phyloP scores from a whole-genome alignment of 306 rosid species.

The Quercus robur region DNA sequence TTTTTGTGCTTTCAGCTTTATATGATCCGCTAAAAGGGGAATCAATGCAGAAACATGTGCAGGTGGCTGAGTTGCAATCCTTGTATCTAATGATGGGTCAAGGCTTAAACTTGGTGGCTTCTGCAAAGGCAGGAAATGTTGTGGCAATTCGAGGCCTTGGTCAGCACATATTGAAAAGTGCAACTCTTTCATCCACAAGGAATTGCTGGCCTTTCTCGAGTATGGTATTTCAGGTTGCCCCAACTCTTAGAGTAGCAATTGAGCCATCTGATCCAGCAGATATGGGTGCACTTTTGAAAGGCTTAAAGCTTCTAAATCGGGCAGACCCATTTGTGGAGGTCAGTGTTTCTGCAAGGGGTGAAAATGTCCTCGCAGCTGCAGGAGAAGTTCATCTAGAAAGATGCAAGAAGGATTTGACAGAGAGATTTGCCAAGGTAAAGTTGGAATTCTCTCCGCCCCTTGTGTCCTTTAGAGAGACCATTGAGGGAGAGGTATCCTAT shows the following conservation, averaged over 20 bases:
- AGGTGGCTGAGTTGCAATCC: constrained; percentile 71
- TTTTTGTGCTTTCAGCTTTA: constrained; percentile 86
- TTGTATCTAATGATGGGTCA: constrained; percentile 95
- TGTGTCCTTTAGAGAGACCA: constrained; percentile 79
- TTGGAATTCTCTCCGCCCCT: constrained; percentile 85
- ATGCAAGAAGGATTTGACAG: constrained; percentile 86
- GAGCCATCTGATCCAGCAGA: constrained; percentile 93
- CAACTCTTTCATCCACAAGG: constrained; percentile 78
- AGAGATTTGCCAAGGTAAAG: constrained; percentile 80
- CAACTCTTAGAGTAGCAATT: constrained; percentile 81
- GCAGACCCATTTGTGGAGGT: constrained; percentile 95
- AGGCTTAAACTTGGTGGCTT: constrained; percentile 66
- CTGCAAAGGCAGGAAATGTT: constrained; percentile 73
- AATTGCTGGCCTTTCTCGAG: constrained; percentile 94
- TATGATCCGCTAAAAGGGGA: constrained; percentile 82
- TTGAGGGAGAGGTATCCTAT: constrained; percentile 59
- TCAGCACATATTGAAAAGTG: constrained; percentile 83
- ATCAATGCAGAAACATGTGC: constrained; percentile 70
- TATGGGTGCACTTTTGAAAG: constrained; percentile 61
- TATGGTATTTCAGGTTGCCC: constrained; percentile 80
- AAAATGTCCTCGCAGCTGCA: constrained; percentile 79
- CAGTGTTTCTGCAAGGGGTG: constrained; percentile 78
- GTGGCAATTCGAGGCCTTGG: constrained; percentile 94
- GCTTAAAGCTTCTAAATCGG: constrained; percentile 75
- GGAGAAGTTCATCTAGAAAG: constrained; percentile 97